Evolutionary conservation across 2,329 filamentous ascomycete species (phyloP), one percentile per base, ranked within the genome.

Genomic region (Fusarium subtropicale): DNA sequence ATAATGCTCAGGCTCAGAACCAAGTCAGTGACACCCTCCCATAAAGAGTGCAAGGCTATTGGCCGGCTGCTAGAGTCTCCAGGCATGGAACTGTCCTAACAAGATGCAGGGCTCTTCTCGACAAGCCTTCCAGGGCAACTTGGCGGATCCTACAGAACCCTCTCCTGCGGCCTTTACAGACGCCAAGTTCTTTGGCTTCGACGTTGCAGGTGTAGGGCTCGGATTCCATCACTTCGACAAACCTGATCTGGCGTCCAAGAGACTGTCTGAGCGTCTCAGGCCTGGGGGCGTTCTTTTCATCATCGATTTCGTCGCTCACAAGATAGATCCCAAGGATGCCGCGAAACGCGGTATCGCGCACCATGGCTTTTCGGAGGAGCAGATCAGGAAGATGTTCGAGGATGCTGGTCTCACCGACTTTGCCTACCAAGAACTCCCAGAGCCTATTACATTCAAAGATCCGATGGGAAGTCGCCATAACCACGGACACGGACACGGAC

Each of bases 161-260:
- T 80, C 84, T 42, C 84, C 91, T 20, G 79, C 83, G 2, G 80
- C 85, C 24, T 85, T 94, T 65, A 81, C 86, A 39, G 85, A 84
- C 50, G 80, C 86, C 12, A 84, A 88, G 33, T 93, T 91, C 81
- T 87, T 84, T 76, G 83, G 88, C 75, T 93, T 95, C 75, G 91
- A 95, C 76, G 75, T 91, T 36, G 87, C 87, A 8, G 85, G 84
- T 42, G 86, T 92, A 20, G 88, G 88, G 34, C 78, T 88, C 44
- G 89, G 87, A 2, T 86, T 90, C 68, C 90, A 91, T 77, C 90
- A 92, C 76, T 90, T 92, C 57, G 86, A 88, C 64, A 83, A 93
- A 72, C 88, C 90, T 6, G 82, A 81, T 3, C 79, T 89, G 31
- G 87, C 89, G 1, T 85, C 90, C 7, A 80, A 80, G 65, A 82